Conservation (phyloP, 257 asterid genomes). For the Anisodus tanguticus region DNA sequence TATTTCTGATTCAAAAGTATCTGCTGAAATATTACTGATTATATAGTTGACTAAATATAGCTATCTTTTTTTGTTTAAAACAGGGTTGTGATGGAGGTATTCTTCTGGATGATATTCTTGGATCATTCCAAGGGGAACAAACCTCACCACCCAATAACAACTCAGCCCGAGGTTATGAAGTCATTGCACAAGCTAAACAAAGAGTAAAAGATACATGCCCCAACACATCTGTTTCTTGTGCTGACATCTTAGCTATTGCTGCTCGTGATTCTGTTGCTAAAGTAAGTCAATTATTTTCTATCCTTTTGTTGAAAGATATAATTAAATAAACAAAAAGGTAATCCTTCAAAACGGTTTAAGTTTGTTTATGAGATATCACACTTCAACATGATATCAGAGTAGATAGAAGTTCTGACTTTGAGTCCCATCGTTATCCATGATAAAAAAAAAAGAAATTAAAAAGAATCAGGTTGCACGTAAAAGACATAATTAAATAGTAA, state of each 20-base stretch:
- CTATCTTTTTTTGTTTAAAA: background rate
- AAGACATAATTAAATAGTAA: too few relatives aligned
- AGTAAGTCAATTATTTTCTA: background rate
- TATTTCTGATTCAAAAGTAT: too few relatives aligned
- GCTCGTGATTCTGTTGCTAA: constrained; percentile 31
- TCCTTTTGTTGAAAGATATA: too few relatives aligned
- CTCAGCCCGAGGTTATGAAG: constrained; percentile 31
- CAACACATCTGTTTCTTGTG: constrained; percentile 23
- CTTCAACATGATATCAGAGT: too few relatives aligned
- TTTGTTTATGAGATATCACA: too few relatives aligned
- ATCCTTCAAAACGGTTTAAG: too few relatives aligned
- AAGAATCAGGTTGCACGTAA: too few relatives aligned
- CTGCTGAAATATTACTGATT: too few relatives aligned
- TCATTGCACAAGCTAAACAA: constrained; percentile 29
- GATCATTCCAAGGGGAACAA: constrained; percentile 27
- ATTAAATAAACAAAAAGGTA: too few relatives aligned
- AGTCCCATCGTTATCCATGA: too few relatives aligned
- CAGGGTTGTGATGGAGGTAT: constrained; percentile 35
- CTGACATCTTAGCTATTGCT: constrained; percentile 31
- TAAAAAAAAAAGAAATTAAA: too few relatives aligned
- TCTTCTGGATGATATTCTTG: constrained; percentile 25
- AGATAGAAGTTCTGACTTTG: too few relatives aligned
- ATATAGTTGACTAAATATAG: background rate
- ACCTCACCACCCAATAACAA: constrained; percentile 20
- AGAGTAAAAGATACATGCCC: background rate